Percentiles rank a stretch among this genome's conserved stretches.
These are phyloP conservation scores for Exophiala lecanii-corni DNA, from an alignment of 2,329 filamentous ascomycete species.

Conservation along the genomic window DNA sequence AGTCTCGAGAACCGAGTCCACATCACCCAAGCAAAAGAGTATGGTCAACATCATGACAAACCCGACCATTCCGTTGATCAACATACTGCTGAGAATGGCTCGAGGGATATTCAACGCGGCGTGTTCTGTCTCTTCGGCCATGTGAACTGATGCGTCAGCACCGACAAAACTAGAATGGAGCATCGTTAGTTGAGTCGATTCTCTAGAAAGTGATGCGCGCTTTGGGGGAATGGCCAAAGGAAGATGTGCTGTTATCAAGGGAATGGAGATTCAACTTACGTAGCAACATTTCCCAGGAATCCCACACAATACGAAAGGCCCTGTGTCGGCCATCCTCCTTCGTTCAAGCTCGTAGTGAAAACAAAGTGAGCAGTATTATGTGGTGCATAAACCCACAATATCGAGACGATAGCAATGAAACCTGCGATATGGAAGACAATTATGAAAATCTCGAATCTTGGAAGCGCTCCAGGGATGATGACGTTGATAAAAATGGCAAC, in stretches of 20 bases:
- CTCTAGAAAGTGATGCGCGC: too few relatives aligned
- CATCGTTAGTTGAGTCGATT: too few relatives aligned
- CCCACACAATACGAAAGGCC: slow-evolving; percentile 34
- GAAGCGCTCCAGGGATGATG: slow-evolving; percentile 37
- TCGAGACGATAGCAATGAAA: slow-evolving; percentile 42
- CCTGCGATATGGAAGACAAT: slow-evolving; percentile 43
- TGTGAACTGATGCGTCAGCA: slow-evolving; percentile 28
- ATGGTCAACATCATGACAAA: slow-evolving; percentile 35
- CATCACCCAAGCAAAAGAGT: slow-evolving; percentile 33
- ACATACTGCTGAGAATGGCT: slow-evolving; percentile 27
- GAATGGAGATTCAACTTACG: too few relatives aligned
- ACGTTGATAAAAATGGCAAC: slow-evolving; percentile 42
- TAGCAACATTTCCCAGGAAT: slow-evolving; percentile 33
- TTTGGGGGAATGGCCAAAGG: too few relatives aligned
- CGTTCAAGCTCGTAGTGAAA: slow-evolving; percentile 32
- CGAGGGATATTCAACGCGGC: slow-evolving; percentile 29
- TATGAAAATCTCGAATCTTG: slow-evolving; percentile 40
- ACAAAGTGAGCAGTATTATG: slow-evolving; percentile 31
- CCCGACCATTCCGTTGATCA: slow-evolving; percentile 32
- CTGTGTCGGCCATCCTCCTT: slow-evolving; percentile 33
- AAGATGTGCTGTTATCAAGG: too few relatives aligned
- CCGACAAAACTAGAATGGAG: slow-evolving; percentile 20
- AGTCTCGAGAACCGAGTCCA: slow-evolving; percentile 29
- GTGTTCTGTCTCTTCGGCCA: slow-evolving; percentile 30
- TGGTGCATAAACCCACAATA: slow-evolving; percentile 32